Evolutionary conservation across 352 stramenopile genomes (phyloP).

Genomic region (Phytophthora capsici): DNA sequence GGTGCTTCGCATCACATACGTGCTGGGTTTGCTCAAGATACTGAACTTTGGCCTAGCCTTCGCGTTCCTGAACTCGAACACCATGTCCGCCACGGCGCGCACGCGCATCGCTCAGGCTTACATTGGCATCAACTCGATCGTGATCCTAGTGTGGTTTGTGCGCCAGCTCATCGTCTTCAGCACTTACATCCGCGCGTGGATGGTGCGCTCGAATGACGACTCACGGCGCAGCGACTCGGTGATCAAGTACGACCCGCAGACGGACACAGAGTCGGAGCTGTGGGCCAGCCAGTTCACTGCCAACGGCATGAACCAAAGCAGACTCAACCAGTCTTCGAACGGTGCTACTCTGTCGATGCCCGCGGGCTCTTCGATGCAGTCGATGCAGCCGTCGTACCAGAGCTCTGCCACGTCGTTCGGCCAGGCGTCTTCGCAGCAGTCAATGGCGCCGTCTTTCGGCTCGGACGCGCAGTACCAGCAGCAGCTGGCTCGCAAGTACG

Average conservation of each 20-base stretch:
- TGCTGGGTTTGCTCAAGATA: constrained; percentile 56
- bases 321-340: constrained; percentile 21
- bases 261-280: constrained; percentile 48
- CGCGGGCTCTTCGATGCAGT: constrained; percentile 9
- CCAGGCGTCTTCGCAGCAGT: constrained; percentile 23
- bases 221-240: constrained; percentile 14
- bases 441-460: constrained; percentile 8
- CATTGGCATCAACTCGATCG: constrained; percentile 69
- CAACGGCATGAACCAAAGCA: constrained; percentile 2
- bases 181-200: constrained; percentile 60
- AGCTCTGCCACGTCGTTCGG: constrained; percentile 16
- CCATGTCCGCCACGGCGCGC: constrained; percentile 44
- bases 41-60: constrained; percentile 68
- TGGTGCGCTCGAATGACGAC: constrained; percentile 50
- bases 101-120: constrained; percentile 55
- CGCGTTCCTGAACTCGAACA: constrained; percentile 59
- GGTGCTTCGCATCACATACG: constrained; percentile 58
- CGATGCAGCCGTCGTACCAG: constrained; percentile 16
- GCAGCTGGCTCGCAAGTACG: constrained; percentile 10
- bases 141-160: constrained; percentile 66
- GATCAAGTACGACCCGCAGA: constrained; percentile 44
- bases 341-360: constrained; percentile 6
- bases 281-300: constrained; percentile 48
- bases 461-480: constrained; percentile 6
- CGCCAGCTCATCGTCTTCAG: constrained; percentile 67